Base-by-base conservation (phyloP, 2,329 filamentous ascomycete species). In the Xylariaceae sp. region DNA sequence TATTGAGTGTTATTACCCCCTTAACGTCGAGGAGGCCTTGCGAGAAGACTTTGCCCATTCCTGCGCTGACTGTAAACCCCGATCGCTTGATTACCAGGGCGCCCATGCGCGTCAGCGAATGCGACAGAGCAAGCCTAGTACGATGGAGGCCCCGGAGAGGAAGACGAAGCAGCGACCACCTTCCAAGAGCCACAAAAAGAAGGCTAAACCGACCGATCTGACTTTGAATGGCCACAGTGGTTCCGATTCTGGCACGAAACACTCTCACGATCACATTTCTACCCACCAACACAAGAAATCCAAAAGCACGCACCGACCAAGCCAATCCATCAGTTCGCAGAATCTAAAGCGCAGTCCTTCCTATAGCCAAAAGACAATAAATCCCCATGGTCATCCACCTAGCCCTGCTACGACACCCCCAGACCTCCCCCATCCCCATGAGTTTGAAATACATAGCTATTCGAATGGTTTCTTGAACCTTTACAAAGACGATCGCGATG, bases 1-100 rank as follows among this genome's bases (percentile, higher is more conserved):
- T 75, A 96, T 96, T 68, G 88, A 92, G 72, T 99, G 95, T 77
- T 98, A 96, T 77, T 98, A 98, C 73, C 85, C 85, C 20, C 74
- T 84, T 62, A 90, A 91, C 66, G 83, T 85, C 71, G 83, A 87
- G 73, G 81, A 90, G 80, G 82, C 89, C 77, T 76, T 93, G 73
- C 75, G 88, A 79, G 81, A 85, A 56, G 82, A 86, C 67, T 89
- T 88, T 68, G 81, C 90, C 54, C 93, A 99, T 77, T 91, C 88
- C 53, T 99, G 95, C 77, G 86, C 87, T 67, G 91, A 96, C 67
- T 99, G 95, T 78, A 86, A 89, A 58, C 92, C 93, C 18, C 84
- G 92, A 60, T 76, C 78, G 18, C 75, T 97, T 67, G 89, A 98
- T 71, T 79, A 80, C 48, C 85, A 88, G 69, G 83, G 86, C 67